Evolutionary conservation across 1,139 yeast genomes (phyloP), one percentile per base, ranked within the genome.

Genomic region (Candida anutae): DNA sequence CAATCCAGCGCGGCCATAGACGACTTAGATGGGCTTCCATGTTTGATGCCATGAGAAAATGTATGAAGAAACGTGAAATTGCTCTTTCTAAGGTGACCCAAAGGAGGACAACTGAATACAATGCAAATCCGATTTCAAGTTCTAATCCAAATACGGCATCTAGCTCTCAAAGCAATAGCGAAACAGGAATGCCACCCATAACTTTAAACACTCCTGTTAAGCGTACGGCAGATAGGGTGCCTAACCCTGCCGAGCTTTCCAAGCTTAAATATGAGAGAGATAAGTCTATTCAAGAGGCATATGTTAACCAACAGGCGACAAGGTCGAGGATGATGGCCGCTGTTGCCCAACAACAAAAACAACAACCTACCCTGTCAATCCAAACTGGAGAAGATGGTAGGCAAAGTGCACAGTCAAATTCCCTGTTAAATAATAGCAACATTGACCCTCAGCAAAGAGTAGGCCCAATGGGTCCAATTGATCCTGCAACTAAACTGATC

Each of bases 21-120:
- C 66, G 94, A 30, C 62, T 90, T 34, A 68, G 97, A 35, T 93
- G 94, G 96, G 95, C 95, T 0, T 82, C 95, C 28, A 81, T 90
- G 85, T 84, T 90, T 62, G 98, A 93, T 50, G 96, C 95, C 1
- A 80, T 90, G 61, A 67, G 96, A 33, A 88, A 87, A 54, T 68
- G 81, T 38, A 85, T 88, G 80, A 75, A 84, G 40, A 88, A 85
- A 49, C 69, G 97, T 27, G 98, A 90, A 50, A 53, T 53, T 21
- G 58, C 59, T 3, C 40, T 49, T 3, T 59, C 69, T 4, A 63
- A 64, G 37, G 39, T 55, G 28, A 52, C 48, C 28, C 56, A 54
- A 27, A 48, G 62, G 31, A 53, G 56, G 30, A 32, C 49, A 6
- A 30, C 38, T 3, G 32, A 30, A 3, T 9, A 9, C 13, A 14